Evolutionary conservation across 306 rosid species (phyloP).

Genomic region (Ammopiptanthus mongolicus): DNA sequence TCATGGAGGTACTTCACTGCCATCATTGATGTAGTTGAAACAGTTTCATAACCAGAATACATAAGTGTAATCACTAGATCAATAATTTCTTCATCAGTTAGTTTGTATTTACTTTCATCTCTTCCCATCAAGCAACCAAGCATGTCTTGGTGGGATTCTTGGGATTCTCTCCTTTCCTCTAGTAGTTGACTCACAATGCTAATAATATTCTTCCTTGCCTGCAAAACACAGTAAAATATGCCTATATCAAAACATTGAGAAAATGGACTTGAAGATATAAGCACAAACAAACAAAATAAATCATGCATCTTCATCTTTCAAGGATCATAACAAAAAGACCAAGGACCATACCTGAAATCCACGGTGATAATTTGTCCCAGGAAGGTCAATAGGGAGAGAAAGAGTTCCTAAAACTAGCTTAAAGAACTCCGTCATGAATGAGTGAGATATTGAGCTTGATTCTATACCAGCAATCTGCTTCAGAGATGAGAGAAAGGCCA

Average conservation of each 20-base stretch:
- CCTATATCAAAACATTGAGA: neutral
- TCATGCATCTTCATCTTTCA: neutral
- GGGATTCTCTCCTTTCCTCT: slow-evolving; percentile 60
- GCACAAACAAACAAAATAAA: too few relatives aligned
- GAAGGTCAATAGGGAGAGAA: slow-evolving; percentile 88
- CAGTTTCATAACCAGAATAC: slow-evolving; percentile 96
- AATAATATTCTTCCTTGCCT: slow-evolving; percentile 85
- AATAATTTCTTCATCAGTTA: slow-evolving; percentile 76
- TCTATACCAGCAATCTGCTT: slow-evolving; percentile 79
- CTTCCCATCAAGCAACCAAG: slow-evolving; percentile 57
- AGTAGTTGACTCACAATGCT: slow-evolving; percentile 52
- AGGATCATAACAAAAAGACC: neutral
- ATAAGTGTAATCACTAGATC: slow-evolving; percentile 74
- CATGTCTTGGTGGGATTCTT: slow-evolving; percentile 60
- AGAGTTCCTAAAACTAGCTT: slow-evolving; percentile 85
- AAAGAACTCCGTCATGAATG: slow-evolving; percentile 75
- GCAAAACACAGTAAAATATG: neutral
- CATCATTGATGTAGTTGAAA: slow-evolving; percentile 99
- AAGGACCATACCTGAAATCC: slow-evolving; percentile 62
- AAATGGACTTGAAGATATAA: too few relatives aligned
- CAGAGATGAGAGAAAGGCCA: slow-evolving; percentile 78
- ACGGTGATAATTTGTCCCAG: slow-evolving; percentile 74
- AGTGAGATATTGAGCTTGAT: slow-evolving; percentile 35
- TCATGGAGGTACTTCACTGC: slow-evolving; percentile 91
- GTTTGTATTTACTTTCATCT: slow-evolving; percentile 53